These are phyloP conservation scores for Rhodotorula sp. DNA, from an alignment of 1,284 basidiomycete genomes.

Conservation along the genomic window DNA sequence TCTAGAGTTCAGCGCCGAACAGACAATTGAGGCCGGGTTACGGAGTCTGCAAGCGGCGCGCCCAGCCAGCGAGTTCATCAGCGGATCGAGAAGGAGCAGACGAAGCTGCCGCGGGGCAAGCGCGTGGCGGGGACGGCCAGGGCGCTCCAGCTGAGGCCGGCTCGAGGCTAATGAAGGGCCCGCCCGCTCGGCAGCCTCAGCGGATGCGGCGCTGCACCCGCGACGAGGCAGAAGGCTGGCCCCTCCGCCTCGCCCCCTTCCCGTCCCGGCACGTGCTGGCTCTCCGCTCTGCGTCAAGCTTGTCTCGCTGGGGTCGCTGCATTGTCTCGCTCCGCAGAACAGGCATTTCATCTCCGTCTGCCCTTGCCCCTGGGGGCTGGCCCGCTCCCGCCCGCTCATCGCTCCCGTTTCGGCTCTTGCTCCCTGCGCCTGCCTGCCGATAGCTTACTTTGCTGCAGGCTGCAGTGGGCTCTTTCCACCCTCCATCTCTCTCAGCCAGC, in stretches of 20 bases:
- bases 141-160: not conserved
- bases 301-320: not conserved
- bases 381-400: not conserved
- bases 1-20: too few relatives aligned
- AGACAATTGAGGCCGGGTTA: too few relatives aligned
- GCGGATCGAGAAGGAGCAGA: too few relatives aligned
- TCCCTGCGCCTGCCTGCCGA: not conserved
- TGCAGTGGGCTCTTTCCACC: too few relatives aligned
- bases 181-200: not conserved
- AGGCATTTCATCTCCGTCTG: not conserved
- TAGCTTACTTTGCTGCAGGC: too few relatives aligned
- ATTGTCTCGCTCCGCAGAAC: too few relatives aligned
- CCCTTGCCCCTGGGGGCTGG: too few relatives aligned
- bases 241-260: constrained; percentile 3
- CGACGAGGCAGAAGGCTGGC: not conserved
- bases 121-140: not conserved
- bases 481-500: too few relatives aligned
- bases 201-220: not conserved
- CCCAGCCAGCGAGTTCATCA: too few relatives aligned
- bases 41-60: too few relatives aligned
- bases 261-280: not conserved
- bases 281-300: not conserved
- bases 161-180: not conserved
- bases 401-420: constrained; percentile 1
- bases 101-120: too few relatives aligned